phyloP scores from a whole-genome alignment of 2,329 filamentous ascomycete species.

The Monosporascus cannonballus region DNA sequence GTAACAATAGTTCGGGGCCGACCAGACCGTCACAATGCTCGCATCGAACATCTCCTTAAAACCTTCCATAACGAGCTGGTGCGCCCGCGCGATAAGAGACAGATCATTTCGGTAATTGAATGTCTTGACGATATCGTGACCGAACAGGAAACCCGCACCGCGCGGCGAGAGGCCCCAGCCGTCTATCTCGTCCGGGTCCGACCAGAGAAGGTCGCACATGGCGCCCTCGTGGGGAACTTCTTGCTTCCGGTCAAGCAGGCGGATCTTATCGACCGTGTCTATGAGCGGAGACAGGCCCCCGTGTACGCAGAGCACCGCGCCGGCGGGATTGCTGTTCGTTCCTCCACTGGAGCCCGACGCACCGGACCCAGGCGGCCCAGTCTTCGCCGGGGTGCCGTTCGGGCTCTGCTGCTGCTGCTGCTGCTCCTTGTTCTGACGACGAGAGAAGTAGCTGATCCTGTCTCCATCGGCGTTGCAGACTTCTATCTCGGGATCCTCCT shows the following conservation, averaged over 20 bases:
- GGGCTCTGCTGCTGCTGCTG: conserved; percentile 21
- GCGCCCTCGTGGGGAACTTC: conserved; percentile 97
- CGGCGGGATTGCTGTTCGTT: conserved; percentile 61
- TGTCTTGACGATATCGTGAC: conserved; percentile 87
- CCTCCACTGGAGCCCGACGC: conserved; percentile 65
- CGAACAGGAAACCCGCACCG: conserved; percentile 92
- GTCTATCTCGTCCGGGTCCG: conserved; percentile 95
- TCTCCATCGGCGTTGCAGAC: conserved; percentile 80
- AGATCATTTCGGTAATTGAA: conserved; percentile 96
- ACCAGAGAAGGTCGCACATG: conserved; percentile 98
- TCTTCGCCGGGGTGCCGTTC: conserved; percentile 40
- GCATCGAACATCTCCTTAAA: conserved; percentile 99
- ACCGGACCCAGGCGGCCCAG: conserved; percentile 72
- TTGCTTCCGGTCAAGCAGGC: conserved; percentile 90
- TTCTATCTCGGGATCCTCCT: conserved; percentile 83
- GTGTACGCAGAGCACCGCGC: conserved; percentile 91
- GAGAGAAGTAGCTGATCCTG: conserved; percentile 66
- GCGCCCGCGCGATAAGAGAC: conserved; percentile 84
- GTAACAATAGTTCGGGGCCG: conserved; percentile 94
- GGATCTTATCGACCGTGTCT: conserved; percentile 91
- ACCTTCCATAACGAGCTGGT: conserved; percentile 98
- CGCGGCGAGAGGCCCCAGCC: conserved; percentile 93
- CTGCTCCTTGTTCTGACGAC: conserved; percentile 32
- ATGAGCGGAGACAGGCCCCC: conserved; percentile 88
- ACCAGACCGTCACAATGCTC: conserved; percentile 98